phyloP scores from a whole-genome alignment of 2,329 filamentous ascomycete genomes.

The Botryosphaeria dothidea region DNA sequence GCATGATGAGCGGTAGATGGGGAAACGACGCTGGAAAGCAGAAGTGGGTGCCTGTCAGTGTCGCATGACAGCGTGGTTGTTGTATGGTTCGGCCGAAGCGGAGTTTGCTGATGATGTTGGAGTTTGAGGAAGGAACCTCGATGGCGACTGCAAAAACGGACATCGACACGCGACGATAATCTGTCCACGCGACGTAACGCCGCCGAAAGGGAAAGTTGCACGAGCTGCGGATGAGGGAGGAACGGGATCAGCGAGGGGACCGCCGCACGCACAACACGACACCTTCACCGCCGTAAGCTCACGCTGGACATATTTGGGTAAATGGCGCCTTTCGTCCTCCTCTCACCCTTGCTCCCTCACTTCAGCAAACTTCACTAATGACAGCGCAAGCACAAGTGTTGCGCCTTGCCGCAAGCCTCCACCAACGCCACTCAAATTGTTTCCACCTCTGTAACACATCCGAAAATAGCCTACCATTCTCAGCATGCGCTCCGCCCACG shows the following conservation, averaged over 20 bases:
- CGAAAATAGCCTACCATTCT: no score
- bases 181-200: neutral
- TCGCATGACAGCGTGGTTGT: neutral
- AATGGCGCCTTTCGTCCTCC: neutral
- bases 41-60: neutral
- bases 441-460: no score
- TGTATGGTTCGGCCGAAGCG: constrained; percentile 2
- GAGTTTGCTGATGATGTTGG: neutral
- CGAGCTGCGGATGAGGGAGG: neutral
- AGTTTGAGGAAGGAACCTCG: neutral
- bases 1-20: neutral
- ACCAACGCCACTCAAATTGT: neutral
- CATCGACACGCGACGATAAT: neutral
- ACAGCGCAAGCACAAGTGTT: neutral
- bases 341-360: neutral
- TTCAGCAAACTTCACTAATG: neutral
- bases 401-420: neutral
- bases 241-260: neutral
- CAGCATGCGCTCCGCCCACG: no score
- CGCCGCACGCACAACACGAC: neutral
- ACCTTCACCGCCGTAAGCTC: neutral
- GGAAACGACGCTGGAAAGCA: neutral
- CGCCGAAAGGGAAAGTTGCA: neutral
- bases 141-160: neutral
- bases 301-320: neutral